Evolutionary conservation across 2,329 filamentous ascomycete genomes (phyloP).

Genomic region (Chaetomium olivaceum): DNA sequence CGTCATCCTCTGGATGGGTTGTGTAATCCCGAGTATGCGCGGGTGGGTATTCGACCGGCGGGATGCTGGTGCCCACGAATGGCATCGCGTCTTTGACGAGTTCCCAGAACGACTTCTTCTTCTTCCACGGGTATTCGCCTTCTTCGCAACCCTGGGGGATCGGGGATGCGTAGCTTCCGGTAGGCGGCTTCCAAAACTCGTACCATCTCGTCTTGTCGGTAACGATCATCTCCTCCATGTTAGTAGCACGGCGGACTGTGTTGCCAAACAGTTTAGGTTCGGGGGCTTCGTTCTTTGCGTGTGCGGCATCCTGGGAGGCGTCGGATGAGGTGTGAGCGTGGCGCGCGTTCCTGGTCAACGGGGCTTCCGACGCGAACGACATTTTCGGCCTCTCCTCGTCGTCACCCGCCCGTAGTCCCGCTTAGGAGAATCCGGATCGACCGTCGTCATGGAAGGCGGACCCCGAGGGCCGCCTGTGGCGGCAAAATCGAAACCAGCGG

Average conservation of each 20-base stretch:
- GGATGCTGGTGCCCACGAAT: slow-evolving; percentile 48
- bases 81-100: slow-evolving; percentile 53
- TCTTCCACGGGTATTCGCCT: slow-evolving; percentile 46
- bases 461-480: slow-evolving; percentile 19
- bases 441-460: slow-evolving; percentile 5
- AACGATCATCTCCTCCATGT: slow-evolving; percentile 52
- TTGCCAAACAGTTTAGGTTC: slow-evolving; percentile 45
- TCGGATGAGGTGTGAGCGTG: slow-evolving; percentile 42
- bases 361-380: slow-evolving; percentile 38
- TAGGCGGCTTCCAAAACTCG: slow-evolving; percentile 65
- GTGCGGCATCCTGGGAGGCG: slow-evolving; percentile 43
- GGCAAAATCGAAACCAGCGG: slow-evolving; percentile 53
- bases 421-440: slow-evolving; percentile 35
- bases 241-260: slow-evolving; percentile 53
- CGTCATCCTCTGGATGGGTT: slow-evolving; percentile 62
- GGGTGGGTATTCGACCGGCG: slow-evolving; percentile 58
- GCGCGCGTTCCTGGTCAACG: slow-evolving; percentile 31
- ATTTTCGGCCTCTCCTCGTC: slow-evolving; percentile 42
- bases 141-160: slow-evolving; percentile 58
- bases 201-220: slow-evolving; percentile 54
- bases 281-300: slow-evolving; percentile 33
- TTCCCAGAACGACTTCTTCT: slow-evolving; percentile 52
- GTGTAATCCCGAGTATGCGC: slow-evolving; percentile 62
- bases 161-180: slow-evolving; percentile 62
- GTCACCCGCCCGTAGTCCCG: slow-evolving; percentile 36